Evolutionary conservation across 2,329 filamentous ascomycete genomes (phyloP).

Genomic region (Metarhizium brunneum): DNA sequence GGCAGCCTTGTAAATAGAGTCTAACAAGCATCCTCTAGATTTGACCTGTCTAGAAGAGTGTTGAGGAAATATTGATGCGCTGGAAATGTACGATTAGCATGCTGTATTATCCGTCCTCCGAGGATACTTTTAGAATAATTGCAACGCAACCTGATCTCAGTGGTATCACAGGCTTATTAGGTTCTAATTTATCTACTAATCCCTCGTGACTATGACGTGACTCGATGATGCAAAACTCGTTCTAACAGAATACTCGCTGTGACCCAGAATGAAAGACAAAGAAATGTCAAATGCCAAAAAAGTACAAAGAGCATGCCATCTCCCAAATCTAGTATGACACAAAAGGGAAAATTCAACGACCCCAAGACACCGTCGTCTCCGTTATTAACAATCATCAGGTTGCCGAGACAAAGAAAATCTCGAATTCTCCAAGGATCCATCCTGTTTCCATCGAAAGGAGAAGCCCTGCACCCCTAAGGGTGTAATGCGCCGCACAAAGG

Average conservation of each 20-base stretch:
- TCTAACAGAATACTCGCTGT: not conserved
- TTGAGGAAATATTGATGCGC: not conserved
- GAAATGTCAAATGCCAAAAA: not conserved
- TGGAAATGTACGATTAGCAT: not conserved
- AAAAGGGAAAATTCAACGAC: not conserved
- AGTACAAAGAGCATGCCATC: not conserved
- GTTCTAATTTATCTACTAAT: not conserved
- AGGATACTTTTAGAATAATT: not conserved
- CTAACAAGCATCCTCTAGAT: not conserved
- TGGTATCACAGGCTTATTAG: not conserved
- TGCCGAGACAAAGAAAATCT: not conserved
- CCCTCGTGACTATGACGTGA: not conserved
- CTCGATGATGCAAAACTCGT: not conserved
- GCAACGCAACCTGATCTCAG: not conserved
- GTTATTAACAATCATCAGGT: not conserved
- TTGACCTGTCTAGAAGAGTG: not conserved
- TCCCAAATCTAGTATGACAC: not conserved
- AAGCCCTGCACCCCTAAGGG: not conserved
- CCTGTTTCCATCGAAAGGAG: not conserved
- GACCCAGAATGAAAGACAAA: not conserved
- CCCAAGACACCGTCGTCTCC: not conserved
- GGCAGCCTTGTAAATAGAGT: constrained; percentile 37
- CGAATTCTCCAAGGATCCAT: not conserved
- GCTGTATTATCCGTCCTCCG: not conserved
- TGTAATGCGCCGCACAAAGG: not conserved